These are phyloP conservation scores for Termitomyces bulborhizus DNA, from an alignment of 768 basidiomycete species.

Conservation along the genomic window DNA sequence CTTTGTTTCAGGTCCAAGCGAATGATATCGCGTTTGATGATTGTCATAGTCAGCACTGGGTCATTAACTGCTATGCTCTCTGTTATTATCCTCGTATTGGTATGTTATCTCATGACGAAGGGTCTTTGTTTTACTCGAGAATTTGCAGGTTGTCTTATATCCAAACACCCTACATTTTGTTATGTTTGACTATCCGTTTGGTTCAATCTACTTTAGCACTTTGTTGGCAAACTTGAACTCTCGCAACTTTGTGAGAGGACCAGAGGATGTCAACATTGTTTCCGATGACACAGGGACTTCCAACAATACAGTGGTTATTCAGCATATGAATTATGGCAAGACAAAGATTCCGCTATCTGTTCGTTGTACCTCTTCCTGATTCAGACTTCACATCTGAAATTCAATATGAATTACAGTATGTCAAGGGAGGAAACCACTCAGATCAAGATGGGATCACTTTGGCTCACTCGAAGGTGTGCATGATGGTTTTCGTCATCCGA, in stretches of 20 bases:
- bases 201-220: constrained; percentile 3
- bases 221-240: constrained; percentile 1
- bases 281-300: not conserved
- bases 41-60: not conserved
- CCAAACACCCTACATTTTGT: not conserved
- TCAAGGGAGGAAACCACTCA: no score
- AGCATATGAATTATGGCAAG: not conserved
- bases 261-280: not conserved
- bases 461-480: no score
- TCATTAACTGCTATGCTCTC: not conserved
- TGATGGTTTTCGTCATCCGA: no score
- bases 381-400: no score
- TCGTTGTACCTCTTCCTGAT: no score
- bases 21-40: not conserved
- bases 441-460: no score
- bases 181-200: not conserved
- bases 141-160: not conserved
- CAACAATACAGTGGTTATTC: not conserved
- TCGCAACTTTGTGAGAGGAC: not conserved
- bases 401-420: no score
- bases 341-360: no score
- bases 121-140: no score
- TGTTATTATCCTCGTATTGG: not conserved
- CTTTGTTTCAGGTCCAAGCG: not conserved
- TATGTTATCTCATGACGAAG: no score